Base-by-base conservation (phyloP, 2,329 filamentous ascomycete genomes). In the Zarea fungicola region DNA sequence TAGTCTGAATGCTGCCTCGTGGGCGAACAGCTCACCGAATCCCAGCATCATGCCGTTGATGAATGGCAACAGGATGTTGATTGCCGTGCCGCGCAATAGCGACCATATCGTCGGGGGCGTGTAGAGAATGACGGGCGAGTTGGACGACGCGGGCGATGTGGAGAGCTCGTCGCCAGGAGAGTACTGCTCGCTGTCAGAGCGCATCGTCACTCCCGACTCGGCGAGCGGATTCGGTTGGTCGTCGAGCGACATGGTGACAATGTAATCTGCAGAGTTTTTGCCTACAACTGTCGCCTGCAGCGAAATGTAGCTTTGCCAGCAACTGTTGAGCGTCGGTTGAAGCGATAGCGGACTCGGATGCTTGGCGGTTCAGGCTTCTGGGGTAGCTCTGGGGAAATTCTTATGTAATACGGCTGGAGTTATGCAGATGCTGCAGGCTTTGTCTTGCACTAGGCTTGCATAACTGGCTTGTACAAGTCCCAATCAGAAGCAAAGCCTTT, bases 41-140 rank as follows among this genome's bases (percentile, higher is more conserved):
- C 93, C 93, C 61, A 99, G 72, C 93, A 99, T 99, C 75, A 99
- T 80, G 40, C 93, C 93, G 70, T 99, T 99, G 62, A 99, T 82
- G 62, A 99, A 99, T 0, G 93, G 93, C 18, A 99, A 71, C 1
- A 99, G 61, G n/a, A 99, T 74, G 66, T 99, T 99, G 70, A 99
- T 99, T 6, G 91, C 90, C 14, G 90, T 89, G 31, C 93, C 89
- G 48, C 92, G 83, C 48, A 96, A 57, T 54, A 99, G 67, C 9
- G 87, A 83, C 88, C 89, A 96, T 37, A 95, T 61, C 0, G 90
- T 95, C 3, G 93, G 91, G 4, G 91, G 89, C 56, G 83, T 83
- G 77, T 97, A 99, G 40, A 97, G 79, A 41, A 95, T 84, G 59
- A 96, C 69, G 8, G 85, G 84, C 1, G 81, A 75, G 3, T 82